Percentiles rank a stretch among this genome's conserved stretches.
phyloP scores from a whole-genome alignment of 495 filamentous ascomycete genomes.

The Podospora didyma region DNA sequence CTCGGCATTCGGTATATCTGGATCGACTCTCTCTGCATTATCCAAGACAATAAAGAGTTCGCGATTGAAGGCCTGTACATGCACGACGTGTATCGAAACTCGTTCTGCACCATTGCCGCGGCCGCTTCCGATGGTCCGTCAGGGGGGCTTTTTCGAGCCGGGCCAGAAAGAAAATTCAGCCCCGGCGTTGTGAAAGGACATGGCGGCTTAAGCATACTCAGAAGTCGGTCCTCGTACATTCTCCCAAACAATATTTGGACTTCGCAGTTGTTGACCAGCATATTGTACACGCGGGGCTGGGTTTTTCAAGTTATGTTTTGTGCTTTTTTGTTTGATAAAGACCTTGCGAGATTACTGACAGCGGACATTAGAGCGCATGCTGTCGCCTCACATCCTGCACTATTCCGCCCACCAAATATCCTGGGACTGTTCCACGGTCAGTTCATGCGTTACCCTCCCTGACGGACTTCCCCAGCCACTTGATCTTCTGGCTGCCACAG shows the following conservation, averaged over 20 bases:
- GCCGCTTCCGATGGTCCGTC: slow-evolving; percentile 7
- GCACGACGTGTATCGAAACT: slow-evolving; percentile 18
- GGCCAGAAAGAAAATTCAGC: neutral
- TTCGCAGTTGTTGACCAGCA: slow-evolving; percentile 1
- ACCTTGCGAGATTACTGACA: neutral
- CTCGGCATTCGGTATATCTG: no score
- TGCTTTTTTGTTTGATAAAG: no score
- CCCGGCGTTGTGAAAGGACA: no score
- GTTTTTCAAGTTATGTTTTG: slow-evolving; percentile 20
- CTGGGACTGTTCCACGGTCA: slow-evolving; percentile 26
- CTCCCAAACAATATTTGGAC: neutral
- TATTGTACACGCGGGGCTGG: slow-evolving; percentile 27
- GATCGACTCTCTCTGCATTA: no score
- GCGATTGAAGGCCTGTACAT: slow-evolving; percentile 11
- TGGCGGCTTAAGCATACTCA: no score
- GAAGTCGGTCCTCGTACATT: no score
- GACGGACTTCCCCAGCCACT: slow-evolving; percentile 6
- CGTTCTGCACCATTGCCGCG: slow-evolving; percentile 18
- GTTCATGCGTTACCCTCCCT: slow-evolving; percentile 5
- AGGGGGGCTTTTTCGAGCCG: slow-evolving; percentile 10
- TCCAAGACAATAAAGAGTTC: slow-evolving; percentile 1
- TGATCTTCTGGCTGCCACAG: slow-evolving; percentile 3
- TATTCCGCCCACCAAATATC: slow-evolving; percentile 22
- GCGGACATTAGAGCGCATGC: slow-evolving; percentile 21
- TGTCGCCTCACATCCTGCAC: slow-evolving; percentile 22